A percentile compares a stretch with the other conserved stretches of the same genome.
phyloP scores from a whole-genome alignment of 140 eudicot species.

The Oenanthe javanica region DNA sequence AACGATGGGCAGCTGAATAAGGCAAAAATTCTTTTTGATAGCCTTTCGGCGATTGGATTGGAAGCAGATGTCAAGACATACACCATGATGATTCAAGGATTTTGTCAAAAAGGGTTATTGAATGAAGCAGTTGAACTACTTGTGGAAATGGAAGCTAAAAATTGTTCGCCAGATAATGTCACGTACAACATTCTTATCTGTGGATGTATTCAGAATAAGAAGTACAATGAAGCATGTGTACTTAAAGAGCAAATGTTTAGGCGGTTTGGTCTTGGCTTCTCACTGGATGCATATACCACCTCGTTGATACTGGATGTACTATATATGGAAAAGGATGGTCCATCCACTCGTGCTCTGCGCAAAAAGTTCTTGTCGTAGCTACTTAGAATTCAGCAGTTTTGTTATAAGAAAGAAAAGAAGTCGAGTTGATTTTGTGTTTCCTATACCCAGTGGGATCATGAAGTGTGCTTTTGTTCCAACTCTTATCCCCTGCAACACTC shows the following conservation, averaged over 20 bases:
- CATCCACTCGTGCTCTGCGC: background rate
- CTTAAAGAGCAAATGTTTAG: background rate
- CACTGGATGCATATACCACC: background rate
- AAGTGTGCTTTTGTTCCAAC: background rate
- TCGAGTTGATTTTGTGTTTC: background rate
- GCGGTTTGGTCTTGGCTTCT: background rate
- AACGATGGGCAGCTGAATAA: background rate
- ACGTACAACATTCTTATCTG: conserved; percentile 1
- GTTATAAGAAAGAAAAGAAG: background rate
- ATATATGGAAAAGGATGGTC: background rate
- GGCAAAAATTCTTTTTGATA: background rate
- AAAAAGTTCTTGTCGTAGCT: background rate
- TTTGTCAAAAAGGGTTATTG: background rate
- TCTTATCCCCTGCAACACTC: background rate
- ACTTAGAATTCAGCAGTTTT: background rate
- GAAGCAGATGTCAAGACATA: background rate
- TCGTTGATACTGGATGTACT: background rate
- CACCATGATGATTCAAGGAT: background rate
- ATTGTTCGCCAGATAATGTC: background rate
- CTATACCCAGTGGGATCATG: background rate
- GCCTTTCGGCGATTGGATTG: background rate
- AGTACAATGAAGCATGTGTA: background rate
- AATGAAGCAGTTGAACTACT: background rate
- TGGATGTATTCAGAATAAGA: background rate
- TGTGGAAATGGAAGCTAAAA: background rate